Evolutionary conservation across 768 basidiomycete species (phyloP).

Genomic region (Strobilomyces confusus): DNA sequence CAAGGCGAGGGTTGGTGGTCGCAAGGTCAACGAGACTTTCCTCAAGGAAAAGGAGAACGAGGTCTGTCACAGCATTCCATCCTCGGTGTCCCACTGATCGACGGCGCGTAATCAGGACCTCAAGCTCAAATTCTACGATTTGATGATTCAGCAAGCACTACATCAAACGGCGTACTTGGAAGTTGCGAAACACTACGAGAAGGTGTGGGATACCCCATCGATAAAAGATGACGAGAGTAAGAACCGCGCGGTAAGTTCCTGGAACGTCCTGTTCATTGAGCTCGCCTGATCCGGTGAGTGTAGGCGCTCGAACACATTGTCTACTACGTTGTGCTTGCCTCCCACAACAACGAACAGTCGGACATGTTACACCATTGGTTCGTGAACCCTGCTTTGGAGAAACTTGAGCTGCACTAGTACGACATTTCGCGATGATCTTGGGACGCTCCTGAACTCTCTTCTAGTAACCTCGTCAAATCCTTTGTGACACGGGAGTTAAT

Average conservation of each 20-base stretch:
- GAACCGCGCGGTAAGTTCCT: conserved; percentile 54
- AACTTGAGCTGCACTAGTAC: conserved; percentile 84
- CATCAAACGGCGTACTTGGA: conserved; percentile 85
- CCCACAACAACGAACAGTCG: conserved; percentile 95
- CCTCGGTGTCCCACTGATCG: neutral
- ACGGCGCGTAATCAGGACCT: conserved; percentile 59
- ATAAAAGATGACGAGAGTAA: conserved; percentile 83
- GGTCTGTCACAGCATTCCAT: conserved; percentile 42
- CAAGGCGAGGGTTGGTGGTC: conserved; percentile 84
- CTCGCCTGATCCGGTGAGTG: conserved; percentile 3
- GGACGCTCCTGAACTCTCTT: conserved; percentile 9
- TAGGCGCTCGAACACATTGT: conserved; percentile 94
- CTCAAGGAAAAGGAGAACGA: conserved; percentile 86
- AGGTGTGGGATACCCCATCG: conserved; percentile 95
- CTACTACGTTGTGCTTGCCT: conserved; percentile 89
- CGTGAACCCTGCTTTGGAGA: conserved; percentile 71
- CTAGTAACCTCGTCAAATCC: conserved; percentile 88
- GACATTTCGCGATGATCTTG: conserved; percentile 12
- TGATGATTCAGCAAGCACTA: conserved; percentile 94
- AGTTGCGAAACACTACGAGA: conserved; percentile 91
- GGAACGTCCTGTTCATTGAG: neutral
- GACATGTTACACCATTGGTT: conserved; percentile 92
- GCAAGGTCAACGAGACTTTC: conserved; percentile 93
- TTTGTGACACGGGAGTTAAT: conserved; percentile 92
- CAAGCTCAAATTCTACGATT: conserved; percentile 92